Base-by-base conservation (phyloP, 305 asterid genomes). In the Ruellia speciosa region DNA sequence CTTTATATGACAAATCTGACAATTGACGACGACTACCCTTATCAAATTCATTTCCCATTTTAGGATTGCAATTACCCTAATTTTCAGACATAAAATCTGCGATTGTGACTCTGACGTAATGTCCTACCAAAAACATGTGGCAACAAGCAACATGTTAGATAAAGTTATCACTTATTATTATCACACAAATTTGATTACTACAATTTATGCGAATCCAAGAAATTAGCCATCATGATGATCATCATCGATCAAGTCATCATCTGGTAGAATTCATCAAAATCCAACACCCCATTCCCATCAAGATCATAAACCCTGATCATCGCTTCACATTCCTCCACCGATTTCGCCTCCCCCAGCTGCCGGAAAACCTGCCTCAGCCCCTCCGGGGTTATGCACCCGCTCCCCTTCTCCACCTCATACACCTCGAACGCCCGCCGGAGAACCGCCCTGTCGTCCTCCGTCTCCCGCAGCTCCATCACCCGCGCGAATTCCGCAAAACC, bases 241-340 rank as follows among this genome's bases (percentile, higher is more conserved):
- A n/a, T n/a, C n/a, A n/a, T n/a, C n/a, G n/a, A n/a, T 31, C 18
- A 71, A 35, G 63, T 56, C 92, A 84, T 84, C 94, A 81, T 84
- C 55, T 60, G 64, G 24, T 54, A 68, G 50, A 84, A 84, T 60
- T 84, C 94, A 56, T 75, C 33, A 35, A 75, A 81, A 58, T 80
- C 84, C 33, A 84, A 56, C 9, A 81, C 88, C 11, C 94, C 88
- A 65, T 84, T 78, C 13, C 87, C 94, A 61, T 84, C 87, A 24
- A 79, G 74, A 67, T 84, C 94, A 34, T 64, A 84, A 47, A 54
- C 78, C 24, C 68, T 7, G 49, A 84, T 81, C 86, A 84, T 81
- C 33, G 69, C 73, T 31, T 58, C 68, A 54, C 94, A 84, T 46
- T 81, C 85, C 47, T 72, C 46, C 7, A 67, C 49, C 54, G 94